phyloP scores from a whole-genome alignment of 1,284 basidiomycete genomes.

The Gomphus bonarii region DNA sequence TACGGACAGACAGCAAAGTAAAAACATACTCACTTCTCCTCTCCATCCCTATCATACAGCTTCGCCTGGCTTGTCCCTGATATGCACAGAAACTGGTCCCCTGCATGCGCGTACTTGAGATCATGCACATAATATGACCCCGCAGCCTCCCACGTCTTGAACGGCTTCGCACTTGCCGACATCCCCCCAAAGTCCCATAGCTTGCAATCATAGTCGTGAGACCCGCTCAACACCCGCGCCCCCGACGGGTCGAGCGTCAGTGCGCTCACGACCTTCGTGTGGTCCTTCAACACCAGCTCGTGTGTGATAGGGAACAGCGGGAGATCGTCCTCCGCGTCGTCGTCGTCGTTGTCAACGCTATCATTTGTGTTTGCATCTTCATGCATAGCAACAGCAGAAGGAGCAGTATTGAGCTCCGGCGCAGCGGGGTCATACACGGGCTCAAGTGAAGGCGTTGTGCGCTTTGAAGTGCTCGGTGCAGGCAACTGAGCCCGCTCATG shows the following conservation, averaged over 20 bases:
- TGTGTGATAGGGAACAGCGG: constrained; percentile 75
- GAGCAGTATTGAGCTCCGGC: constrained; percentile 14
- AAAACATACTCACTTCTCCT: constrained; percentile 62
- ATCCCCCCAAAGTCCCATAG: constrained; percentile 99
- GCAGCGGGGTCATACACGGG: constrained; percentile 10
- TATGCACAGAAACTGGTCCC: constrained; percentile 77
- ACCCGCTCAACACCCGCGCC: constrained; percentile 83
- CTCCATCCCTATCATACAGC: constrained; percentile 83
- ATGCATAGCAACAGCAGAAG: constrained; percentile 7
- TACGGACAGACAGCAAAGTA: not conserved
- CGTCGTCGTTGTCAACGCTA: constrained; percentile 27
- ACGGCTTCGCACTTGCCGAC: constrained; percentile 82
- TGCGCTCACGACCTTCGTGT: constrained; percentile 90
- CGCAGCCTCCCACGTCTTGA: constrained; percentile 91
- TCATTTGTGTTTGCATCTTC: constrained; percentile 9
- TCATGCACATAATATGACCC: constrained; percentile 92
- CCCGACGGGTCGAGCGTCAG: constrained; percentile 89
- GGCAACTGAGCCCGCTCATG: not conserved
- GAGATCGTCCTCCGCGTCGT: constrained; percentile 32
- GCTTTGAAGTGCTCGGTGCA: not conserved
- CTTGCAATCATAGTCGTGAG: constrained; percentile 95
- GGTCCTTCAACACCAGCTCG: constrained; percentile 85
- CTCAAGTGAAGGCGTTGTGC: not conserved
- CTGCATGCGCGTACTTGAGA: constrained; percentile 79
- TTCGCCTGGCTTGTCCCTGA: constrained; percentile 84